phyloP scores from a whole-genome alignment of 2,329 filamentous ascomycete species.

The Emmonsiellopsis sp. region DNA sequence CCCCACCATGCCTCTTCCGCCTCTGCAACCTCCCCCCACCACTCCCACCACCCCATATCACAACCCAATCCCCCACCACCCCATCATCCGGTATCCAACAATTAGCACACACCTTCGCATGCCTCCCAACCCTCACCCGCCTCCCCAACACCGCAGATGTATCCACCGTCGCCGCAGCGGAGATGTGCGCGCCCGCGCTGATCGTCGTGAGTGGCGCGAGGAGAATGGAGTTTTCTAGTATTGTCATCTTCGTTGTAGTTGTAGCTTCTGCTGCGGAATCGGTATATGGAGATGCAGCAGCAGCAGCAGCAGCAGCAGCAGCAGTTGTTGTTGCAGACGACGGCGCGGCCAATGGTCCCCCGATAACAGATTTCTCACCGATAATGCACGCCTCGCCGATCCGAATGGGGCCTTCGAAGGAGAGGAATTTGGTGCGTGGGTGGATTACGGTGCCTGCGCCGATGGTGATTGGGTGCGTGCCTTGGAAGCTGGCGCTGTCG shows the following conservation, averaged over 20 bases:
- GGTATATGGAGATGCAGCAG: background rate
- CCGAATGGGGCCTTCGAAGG: constrained; percentile 67
- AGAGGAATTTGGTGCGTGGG: constrained; percentile 70
- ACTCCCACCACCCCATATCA: constrained; percentile 57
- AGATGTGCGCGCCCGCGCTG: constrained; percentile 30
- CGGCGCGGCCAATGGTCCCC: constrained; percentile 16
- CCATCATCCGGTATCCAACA: constrained; percentile 51
- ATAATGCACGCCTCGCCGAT: constrained; percentile 77
- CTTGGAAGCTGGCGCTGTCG: constrained; percentile 38
- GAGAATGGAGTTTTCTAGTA: constrained; percentile 30
- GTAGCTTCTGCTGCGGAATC: constrained; percentile 4
- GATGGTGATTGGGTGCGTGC: constrained; percentile 69
- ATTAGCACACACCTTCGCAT: constrained; percentile 62
- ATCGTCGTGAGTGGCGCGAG: constrained; percentile 31
- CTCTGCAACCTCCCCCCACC: constrained; percentile 21
- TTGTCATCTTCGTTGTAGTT: constrained; percentile 12
- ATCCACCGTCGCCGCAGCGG: constrained; percentile 35
- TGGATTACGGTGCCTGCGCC: constrained; percentile 75
- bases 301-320: constrained; percentile 3
- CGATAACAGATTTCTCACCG: constrained; percentile 51
- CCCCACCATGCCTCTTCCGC: constrained; percentile 29
- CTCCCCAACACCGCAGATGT: constrained; percentile 31
- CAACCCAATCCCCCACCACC: constrained; percentile 56
- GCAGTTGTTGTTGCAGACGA: constrained; percentile 9
- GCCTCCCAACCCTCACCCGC: constrained; percentile 33